Percentiles rank a stretch among this genome's conserved stretches.
phyloP scores from a whole-genome alignment of 2,329 filamentous ascomycete genomes.

The Arthrobotrys sinensis region DNA sequence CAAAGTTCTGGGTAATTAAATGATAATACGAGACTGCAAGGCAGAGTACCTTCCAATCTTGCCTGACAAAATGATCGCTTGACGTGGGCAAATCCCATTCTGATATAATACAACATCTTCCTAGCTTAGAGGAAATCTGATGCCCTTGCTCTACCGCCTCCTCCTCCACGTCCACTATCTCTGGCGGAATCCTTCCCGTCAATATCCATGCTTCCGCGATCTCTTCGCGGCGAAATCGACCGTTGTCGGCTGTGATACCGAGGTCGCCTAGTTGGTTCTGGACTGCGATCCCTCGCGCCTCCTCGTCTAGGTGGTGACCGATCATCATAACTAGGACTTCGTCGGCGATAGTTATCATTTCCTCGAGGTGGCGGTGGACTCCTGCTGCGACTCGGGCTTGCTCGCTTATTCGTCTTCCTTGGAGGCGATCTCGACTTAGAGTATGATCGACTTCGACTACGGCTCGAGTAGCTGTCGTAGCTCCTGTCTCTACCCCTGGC shows the following conservation, averaged over 20 bases:
- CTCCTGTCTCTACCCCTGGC: slow-evolving; percentile 67
- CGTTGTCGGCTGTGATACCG: slow-evolving; percentile 55
- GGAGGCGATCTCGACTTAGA: slow-evolving; percentile 44
- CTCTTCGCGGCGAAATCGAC: slow-evolving; percentile 42
- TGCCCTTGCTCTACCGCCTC: slow-evolving; percentile 63
- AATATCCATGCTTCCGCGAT: slow-evolving; percentile 49
- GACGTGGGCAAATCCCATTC: slow-evolving; percentile 5
- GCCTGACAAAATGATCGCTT: slow-evolving; percentile 14
- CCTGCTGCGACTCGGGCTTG: slow-evolving; percentile 56
- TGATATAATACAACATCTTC: slow-evolving; percentile 30
- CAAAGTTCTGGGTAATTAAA: slow-evolving; percentile 27
- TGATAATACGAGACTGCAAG: slow-evolving; percentile 9
- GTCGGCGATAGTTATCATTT: slow-evolving; percentile 49
- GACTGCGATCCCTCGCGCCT: slow-evolving; percentile 17
- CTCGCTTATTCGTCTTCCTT: slow-evolving; percentile 47
- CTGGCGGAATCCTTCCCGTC: slow-evolving; percentile 58
- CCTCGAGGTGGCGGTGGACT: slow-evolving; percentile 45
- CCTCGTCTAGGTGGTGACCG: slow-evolving; percentile 34
- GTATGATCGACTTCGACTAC: slow-evolving; percentile 64
- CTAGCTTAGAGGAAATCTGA: slow-evolving; percentile 64
- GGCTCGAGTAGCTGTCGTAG: slow-evolving; percentile 65
- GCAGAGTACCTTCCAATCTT: slow-evolving; percentile 12
- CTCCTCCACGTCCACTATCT: slow-evolving; percentile 60
- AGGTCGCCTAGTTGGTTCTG: slow-evolving; percentile 35
- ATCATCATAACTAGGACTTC: slow-evolving; percentile 51